Evolutionary conservation across 495 filamentous ascomycete genomes (phyloP).

Genomic region (Trichoderma gamsii): DNA sequence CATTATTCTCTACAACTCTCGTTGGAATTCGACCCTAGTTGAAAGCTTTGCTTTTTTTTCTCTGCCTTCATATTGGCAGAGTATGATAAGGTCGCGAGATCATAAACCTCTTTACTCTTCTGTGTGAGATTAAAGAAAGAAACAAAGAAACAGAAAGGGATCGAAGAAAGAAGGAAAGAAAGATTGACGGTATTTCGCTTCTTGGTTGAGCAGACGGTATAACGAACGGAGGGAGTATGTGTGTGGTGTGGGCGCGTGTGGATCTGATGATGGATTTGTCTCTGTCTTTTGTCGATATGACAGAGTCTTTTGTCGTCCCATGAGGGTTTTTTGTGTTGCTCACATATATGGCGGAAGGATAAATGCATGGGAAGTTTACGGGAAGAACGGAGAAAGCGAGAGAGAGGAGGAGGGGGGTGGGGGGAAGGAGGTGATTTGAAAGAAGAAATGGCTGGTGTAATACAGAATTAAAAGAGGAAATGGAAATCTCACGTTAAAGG

Average conservation of each 20-base stretch:
- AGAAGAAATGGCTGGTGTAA: neutral
- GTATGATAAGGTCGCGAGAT: neutral
- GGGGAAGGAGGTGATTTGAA: neutral
- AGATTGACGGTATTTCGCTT: conserved; percentile 5
- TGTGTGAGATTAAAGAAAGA: neutral
- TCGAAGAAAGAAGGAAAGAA: neutral
- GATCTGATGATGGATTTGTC: neutral
- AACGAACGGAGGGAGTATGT: neutral
- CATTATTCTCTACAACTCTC: neutral
- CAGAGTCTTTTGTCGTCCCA: neutral
- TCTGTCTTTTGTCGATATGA: neutral
- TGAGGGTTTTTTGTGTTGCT: neutral
- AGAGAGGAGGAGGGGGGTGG: no score
- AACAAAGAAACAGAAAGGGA: neutral
- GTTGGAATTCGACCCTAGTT: neutral
- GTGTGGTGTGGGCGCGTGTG: neutral
- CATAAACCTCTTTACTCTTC: neutral
- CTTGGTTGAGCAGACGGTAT: neutral
- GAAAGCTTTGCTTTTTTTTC: neutral
- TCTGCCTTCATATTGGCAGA: neutral
- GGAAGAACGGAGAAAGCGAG: neutral
- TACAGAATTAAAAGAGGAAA: conserved; percentile 7
- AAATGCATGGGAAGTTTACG: neutral
- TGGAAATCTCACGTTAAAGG: neutral
- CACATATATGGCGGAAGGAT: neutral